Conservation (phyloP, 2,329 filamentous ascomycete species). For the Coccinonectria pachysandricola region DNA sequence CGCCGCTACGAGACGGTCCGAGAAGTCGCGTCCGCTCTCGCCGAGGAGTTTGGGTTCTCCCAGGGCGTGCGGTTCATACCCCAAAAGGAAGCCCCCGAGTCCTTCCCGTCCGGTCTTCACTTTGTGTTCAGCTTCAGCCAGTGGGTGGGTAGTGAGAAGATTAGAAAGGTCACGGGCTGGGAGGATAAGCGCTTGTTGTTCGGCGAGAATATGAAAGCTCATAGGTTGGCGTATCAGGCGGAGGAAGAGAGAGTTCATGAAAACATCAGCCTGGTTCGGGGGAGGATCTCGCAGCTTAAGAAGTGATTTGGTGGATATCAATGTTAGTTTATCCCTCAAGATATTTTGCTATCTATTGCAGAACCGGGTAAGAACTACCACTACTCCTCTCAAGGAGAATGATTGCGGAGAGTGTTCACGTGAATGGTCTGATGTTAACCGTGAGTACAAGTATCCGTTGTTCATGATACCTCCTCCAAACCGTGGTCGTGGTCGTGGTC, state of each 20-base stretch:
- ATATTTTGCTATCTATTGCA: no score
- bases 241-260: conserved; percentile 4
- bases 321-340: no score
- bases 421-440: no score
- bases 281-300: neutral
- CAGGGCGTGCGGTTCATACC: conserved; percentile 20
- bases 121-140: conserved; percentile 28
- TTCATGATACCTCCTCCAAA: conserved; percentile 11
- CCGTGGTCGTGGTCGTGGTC: conserved; percentile 15
- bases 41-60: conserved; percentile 28
- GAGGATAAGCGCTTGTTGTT: conserved; percentile 26
- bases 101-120: conserved; percentile 11
- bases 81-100: conserved; percentile 6
- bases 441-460: no score
- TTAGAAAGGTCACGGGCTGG: conserved; percentile 31
- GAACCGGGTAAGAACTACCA: no score
- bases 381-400: no score
- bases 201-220: conserved; percentile 24
- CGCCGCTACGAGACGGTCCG: conserved; percentile 32
- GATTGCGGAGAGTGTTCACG: no score
- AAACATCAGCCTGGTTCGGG: conserved; percentile 4
- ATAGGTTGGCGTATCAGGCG: conserved; percentile 30
- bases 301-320: neutral
- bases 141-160: conserved; percentile 33
- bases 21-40: conserved; percentile 28